Evolutionary conservation across 2,329 filamentous ascomycete genomes (phyloP).

Genomic region (Immersiporthe knoxdaviesiana): DNA sequence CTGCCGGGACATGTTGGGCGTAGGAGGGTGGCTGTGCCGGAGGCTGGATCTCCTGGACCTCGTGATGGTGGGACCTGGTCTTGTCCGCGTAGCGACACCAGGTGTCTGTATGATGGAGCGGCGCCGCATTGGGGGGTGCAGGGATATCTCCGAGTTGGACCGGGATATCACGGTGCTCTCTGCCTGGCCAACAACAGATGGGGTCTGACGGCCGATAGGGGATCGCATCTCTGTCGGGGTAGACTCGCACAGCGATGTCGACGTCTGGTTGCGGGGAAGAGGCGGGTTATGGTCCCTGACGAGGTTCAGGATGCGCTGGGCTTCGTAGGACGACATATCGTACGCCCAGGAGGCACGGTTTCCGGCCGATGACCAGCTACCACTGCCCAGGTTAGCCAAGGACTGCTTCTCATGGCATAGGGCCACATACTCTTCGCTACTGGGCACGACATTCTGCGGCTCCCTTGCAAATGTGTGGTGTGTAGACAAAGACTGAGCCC

Average conservation of each 20-base stretch:
- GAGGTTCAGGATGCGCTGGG: constrained; percentile 47
- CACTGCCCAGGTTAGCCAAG: constrained; percentile 21
- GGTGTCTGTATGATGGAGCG: constrained; percentile 54
- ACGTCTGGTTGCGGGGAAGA: constrained; percentile 20
- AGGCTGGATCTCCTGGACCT: constrained; percentile 40
- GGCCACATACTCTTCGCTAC: constrained; percentile 36
- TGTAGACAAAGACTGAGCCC: constrained; percentile 40
- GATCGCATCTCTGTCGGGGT: constrained; percentile 39
- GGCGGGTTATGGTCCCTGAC: constrained; percentile 36
- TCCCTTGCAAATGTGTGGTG: constrained; percentile 33
- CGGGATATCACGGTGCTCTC: constrained; percentile 40
- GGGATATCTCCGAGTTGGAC: constrained; percentile 51
- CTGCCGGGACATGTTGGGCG: constrained; percentile 43
- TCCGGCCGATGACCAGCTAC: constrained; percentile 39
- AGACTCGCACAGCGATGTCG: constrained; percentile 23
- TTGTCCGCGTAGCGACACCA: constrained; percentile 51
- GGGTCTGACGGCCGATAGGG: constrained; percentile 41
- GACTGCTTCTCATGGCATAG: background rate
- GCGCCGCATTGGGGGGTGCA: constrained; percentile 52
- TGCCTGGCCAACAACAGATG: constrained; percentile 38
- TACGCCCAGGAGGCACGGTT: constrained; percentile 48
- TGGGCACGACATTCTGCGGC: constrained; percentile 35
- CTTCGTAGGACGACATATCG: constrained; percentile 49
- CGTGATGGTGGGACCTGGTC: constrained; percentile 33
- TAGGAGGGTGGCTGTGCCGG: constrained; percentile 44